Base-by-base conservation (phyloP, 2,329 filamentous ascomycete genomes). In the Botryosphaeria dothidea region DNA sequence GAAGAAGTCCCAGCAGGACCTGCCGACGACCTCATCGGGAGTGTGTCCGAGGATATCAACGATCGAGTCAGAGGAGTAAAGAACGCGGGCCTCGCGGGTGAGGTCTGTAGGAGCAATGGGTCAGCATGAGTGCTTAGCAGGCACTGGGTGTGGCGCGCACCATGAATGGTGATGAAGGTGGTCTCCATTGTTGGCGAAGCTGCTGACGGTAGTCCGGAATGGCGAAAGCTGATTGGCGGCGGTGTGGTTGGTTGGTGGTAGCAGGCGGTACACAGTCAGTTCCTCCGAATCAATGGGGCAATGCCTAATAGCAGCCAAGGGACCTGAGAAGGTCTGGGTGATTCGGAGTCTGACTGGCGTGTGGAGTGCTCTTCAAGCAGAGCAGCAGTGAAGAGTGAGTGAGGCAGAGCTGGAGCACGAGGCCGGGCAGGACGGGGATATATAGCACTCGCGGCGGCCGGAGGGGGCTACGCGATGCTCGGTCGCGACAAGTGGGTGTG, bases 161-260 rank as follows among this genome's bases (percentile, higher is more conserved):
- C 92, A 75, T 95, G 92, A 74, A 96, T 95, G 70, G 92, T 93
- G 81, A 96, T 95, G 80, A 96, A 96, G 34, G 92, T 95, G 70
- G 90, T 90, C 79, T 93, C 91, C 91, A 92, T 92, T 68, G 74
- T 76, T 56, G 29, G 8, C 11, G 43, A 19, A 21, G 57, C 9
- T 29, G 3, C 25, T 48, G 57, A 36, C 17, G n/a, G 54, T 36
- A 21, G 31, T 6, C 7, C 43, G n/a, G 27, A 15, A 7, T 46
- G 56, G 41, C 13, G 13, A 3, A 31, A 43, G 27, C 17, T 51
- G 45, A 27, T 36, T 25, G 41, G 54, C n/a, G 21, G 52, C 52
- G n/a, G 25, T 3, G 38, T 6, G 23, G 56, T 17, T 34, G 46
- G 61, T 29, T 34, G 49, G 36, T 23, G 6, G 38, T 15, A 7